Evolutionary conservation across 768 basidiomycete genomes (phyloP), one percentile per base, ranked within the genome.

Genomic region (Krasilnikovozyma curviuscula): DNA sequence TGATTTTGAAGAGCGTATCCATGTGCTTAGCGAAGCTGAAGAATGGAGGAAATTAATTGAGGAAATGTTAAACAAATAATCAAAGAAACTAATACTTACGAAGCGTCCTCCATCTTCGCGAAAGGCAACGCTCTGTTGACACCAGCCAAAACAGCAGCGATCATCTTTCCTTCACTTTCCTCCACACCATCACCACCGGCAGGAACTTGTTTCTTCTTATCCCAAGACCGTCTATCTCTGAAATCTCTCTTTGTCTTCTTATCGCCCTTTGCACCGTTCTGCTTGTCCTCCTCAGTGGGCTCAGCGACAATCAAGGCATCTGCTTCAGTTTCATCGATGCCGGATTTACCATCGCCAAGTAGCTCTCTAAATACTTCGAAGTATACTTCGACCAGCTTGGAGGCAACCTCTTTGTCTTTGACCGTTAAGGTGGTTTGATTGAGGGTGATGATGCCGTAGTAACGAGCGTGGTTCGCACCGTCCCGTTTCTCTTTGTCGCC

Each of bases 41-140:
- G 1, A 29, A 21, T 18, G 6, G 24, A 2, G 21, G 38, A 35
- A 27, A 18, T 23, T 9, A 44, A 8, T 34, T n/a, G 18, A n/a
- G 38, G 33, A 28, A 16, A 28, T 14, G 28, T 3, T 24, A 3
- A 32, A 18, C 31, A 31, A 14, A 44, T 12, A 27, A 19, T 18
- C 31, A 8, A 27, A 16, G 6, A 24, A 16, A 19, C 18, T 19
- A 30, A 29, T 13, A 21, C 33, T 12, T 34, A 12, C 19, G 23
- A 12, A 18, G 4, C 27, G 28, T 74, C 75, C 31, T 80, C 79
- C 24, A 89, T 69, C 58, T 79, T 80, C 3, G 88, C 84, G 59
- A 84, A 97, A 0, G 93, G 93, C 48, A 97, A 63, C 2, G 91
- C 89, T 16, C 93, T 83, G 59, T 95, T 95, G 33, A 95, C 79